Evolutionary conservation across 2,329 filamentous ascomycete genomes (phyloP), one percentile per base, ranked within the genome.

Genomic region (Raffaelea arxii): DNA sequence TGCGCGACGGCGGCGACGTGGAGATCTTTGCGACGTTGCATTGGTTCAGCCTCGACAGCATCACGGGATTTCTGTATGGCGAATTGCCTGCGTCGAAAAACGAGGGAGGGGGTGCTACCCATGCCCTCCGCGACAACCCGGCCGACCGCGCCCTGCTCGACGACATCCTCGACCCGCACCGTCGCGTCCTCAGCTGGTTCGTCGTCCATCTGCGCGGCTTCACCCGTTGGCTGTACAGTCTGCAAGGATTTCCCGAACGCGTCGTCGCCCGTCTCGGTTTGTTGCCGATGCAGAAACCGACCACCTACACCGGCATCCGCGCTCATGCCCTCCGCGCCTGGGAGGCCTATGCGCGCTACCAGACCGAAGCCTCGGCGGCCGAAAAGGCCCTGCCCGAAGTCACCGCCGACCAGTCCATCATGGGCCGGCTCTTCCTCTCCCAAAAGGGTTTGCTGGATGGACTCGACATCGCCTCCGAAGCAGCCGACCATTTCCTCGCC

Each of bases 51-150:
- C 59, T 78, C 12, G 72, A 78, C 54, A 66, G 60, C 43, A 75
- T 77, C 49, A 74, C 72, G 0, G 61, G 65, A 4, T 75, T 77
- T 42, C 55, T 77, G 0, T 77, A 75, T 47, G 72, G 72, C 11
- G 37, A 43, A 2, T 52, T 57, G 2, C 52, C 62, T 49, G n/a
- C n/a, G n/a, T n/a, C n/a, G n/a, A n/a, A n/a, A n/a, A n/a, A n/a
- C n/a, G n/a, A n/a, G n/a, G n/a, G n/a, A n/a, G n/a, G n/a, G n/a
- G 72, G 70, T 3, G 65, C 59, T 3, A 76, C 72, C 0, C 55
- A 57, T 25, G 67, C 70, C 1, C 51, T 75, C 10, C 51, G 52
- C 14, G 70, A 70, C 1, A 56, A 58, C 21, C 35, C 53, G 14
- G 42, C 46, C 12, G 62, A 74, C 53, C 58, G 66, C 11, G 56